A percentile compares a stretch with the other conserved stretches of the same genome.
phyloP scores from a whole-genome alignment of 2,329 filamentous ascomycete genomes.

The Aspergillus pseudoterreus region DNA sequence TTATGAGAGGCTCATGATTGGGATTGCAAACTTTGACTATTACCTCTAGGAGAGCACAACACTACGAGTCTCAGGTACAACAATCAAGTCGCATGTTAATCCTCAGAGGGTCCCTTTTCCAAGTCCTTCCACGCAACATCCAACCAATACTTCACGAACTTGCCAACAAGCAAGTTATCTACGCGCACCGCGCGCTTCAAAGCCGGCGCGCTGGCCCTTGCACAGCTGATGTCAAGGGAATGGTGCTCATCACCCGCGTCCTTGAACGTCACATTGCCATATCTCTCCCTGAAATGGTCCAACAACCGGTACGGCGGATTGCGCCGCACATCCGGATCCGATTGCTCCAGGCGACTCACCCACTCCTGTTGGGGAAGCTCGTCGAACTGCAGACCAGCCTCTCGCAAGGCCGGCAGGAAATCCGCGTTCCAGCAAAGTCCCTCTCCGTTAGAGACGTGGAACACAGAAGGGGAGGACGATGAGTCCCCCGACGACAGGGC shows the following conservation, averaged over 20 bases:
- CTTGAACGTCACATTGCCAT: conserved; percentile 25
- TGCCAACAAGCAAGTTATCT: conserved; percentile 7
- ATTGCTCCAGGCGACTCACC: conserved; percentile 34
- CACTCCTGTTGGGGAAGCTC: conserved; percentile 29
- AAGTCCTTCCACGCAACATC: no score
- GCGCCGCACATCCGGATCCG: conserved; percentile 45
- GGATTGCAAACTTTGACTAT: no score
- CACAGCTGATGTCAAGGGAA: conserved; percentile 2
- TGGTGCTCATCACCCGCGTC: conserved; percentile 2
- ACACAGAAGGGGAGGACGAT: background rate
- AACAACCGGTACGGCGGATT: conserved; percentile 54
- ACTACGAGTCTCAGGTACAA: no score
- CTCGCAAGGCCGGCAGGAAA: conserved; percentile 30
- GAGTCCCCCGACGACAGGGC: background rate
- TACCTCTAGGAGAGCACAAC: no score
- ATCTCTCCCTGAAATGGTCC: conserved; percentile 53
- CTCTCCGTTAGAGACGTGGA: conserved; percentile 11
- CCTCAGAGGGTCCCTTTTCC: no score
- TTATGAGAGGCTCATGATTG: no score
- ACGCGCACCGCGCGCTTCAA: conserved; percentile 6
- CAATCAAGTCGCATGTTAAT: no score
- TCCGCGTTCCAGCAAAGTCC: conserved; percentile 34
- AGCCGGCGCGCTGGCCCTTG: background rate
- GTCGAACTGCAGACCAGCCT: conserved; percentile 29
- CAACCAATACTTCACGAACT: conserved; percentile 6